These are phyloP conservation scores for Ilyonectria robusta DNA, from an alignment of 2,329 filamentous ascomycete species.

Conservation along the genomic window DNA sequence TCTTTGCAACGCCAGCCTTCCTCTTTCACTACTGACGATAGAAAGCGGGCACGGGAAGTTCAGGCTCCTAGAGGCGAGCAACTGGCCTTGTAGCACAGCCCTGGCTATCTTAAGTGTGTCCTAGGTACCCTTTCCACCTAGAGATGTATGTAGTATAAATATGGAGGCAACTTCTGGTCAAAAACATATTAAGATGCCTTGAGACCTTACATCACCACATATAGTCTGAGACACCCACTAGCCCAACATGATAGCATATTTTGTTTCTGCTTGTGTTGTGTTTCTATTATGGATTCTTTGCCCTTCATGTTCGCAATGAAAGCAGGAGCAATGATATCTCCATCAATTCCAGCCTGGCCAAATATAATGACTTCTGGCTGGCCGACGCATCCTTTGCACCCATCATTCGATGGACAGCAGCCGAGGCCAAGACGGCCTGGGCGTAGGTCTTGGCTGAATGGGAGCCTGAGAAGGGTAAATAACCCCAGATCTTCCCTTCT, in stretches of 20 bases:
- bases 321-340: neutral
- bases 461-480: neutral
- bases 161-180: neutral
- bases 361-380: neutral
- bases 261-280: neutral
- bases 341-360: neutral
- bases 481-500: neutral
- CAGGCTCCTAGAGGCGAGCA: neutral
- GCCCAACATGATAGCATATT: neutral
- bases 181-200: neutral
- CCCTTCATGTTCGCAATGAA: neutral
- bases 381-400: neutral
- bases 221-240: neutral
- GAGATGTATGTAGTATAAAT: neutral
- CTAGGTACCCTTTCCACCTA: neutral
- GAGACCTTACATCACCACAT: neutral
- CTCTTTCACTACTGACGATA: neutral
- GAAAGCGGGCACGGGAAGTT: neutral
- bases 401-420: neutral
- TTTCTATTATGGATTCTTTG: neutral
- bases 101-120: neutral
- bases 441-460: neutral
- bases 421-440: neutral
- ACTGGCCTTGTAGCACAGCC: neutral
- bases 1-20: too few species aligned